Conservation (phyloP, 805 yeast species). For the Lipomyces kockii region DNA sequence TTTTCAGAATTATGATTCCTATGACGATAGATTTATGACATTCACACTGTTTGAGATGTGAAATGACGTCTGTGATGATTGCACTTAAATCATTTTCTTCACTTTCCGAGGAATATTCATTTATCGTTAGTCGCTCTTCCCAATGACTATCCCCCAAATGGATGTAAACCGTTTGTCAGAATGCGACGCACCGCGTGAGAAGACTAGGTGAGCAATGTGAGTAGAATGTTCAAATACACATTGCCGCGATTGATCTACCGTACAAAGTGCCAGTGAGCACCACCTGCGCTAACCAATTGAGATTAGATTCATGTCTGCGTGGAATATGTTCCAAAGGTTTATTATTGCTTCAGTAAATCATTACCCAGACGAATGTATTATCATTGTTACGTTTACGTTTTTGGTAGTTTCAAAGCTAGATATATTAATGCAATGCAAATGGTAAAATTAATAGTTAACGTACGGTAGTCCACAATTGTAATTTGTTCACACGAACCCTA, state of each 20-base stretch:
- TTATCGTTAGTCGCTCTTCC: background rate
- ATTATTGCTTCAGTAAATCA: too few species aligned
- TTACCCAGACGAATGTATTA: too few species aligned
- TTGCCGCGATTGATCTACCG: too few species aligned
- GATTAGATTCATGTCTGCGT: too few species aligned
- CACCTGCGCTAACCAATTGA: too few species aligned
- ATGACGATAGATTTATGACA: constrained; percentile 26
- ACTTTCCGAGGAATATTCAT: constrained; percentile 29
- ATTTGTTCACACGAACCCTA: background rate
- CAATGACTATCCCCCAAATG: background rate
- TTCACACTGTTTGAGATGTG: constrained; percentile 16
- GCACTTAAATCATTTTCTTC: constrained; percentile 27
- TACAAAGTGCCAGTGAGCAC: too few species aligned
- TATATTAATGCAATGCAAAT: too few species aligned
- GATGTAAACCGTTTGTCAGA: background rate
- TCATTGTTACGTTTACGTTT: too few species aligned
- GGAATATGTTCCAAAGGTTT: too few species aligned
- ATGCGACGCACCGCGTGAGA: background rate
- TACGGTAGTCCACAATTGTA: too few species aligned
- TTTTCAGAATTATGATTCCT: constrained; percentile 2
- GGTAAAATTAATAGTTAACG: too few species aligned
- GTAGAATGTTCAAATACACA: background rate
- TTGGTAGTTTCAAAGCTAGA: too few species aligned
- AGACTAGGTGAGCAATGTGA: background rate
- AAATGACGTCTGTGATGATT: constrained; percentile 14